Evolutionary conservation across 2,329 filamentous ascomycete species (phyloP).

Genomic region (Ploettnerulaceae sp.): DNA sequence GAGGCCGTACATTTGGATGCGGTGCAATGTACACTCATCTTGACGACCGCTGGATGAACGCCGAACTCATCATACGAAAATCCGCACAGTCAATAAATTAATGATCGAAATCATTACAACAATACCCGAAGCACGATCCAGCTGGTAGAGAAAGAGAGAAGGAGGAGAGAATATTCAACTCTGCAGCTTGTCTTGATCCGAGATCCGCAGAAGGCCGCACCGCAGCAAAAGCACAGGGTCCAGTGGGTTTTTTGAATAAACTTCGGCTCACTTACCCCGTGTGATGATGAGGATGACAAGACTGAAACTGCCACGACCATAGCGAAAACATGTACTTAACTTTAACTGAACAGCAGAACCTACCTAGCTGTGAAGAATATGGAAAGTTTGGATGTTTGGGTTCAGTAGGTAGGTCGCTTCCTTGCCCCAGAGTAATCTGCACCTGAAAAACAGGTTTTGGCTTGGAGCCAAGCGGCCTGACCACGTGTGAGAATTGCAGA

Average conservation of each 20-base stretch:
- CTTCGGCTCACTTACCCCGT: constrained; percentile 4
- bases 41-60: neutral
- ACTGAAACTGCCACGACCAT: too few relatives aligned
- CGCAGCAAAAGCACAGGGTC: neutral
- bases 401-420: too few relatives aligned
- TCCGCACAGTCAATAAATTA: neutral
- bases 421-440: too few relatives aligned
- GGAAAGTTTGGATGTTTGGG: too few relatives aligned
- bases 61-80: neutral
- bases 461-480: neutral
- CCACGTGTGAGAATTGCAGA: neutral
- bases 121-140: neutral
- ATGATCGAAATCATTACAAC: neutral
- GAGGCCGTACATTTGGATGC: constrained; percentile 1
- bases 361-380: too few relatives aligned
- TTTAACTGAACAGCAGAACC: too few relatives aligned
- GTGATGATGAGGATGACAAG: too few relatives aligned
- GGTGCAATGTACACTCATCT: neutral
- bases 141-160: neutral
- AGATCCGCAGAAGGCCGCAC: neutral
- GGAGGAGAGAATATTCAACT: neutral
- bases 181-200: neutral
- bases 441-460: neutral
- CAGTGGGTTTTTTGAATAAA: neutral
- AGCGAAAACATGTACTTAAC: too few relatives aligned